Base-by-base conservation (phyloP, 129 eudicot genomes). In the Saussurea involucrata region DNA sequence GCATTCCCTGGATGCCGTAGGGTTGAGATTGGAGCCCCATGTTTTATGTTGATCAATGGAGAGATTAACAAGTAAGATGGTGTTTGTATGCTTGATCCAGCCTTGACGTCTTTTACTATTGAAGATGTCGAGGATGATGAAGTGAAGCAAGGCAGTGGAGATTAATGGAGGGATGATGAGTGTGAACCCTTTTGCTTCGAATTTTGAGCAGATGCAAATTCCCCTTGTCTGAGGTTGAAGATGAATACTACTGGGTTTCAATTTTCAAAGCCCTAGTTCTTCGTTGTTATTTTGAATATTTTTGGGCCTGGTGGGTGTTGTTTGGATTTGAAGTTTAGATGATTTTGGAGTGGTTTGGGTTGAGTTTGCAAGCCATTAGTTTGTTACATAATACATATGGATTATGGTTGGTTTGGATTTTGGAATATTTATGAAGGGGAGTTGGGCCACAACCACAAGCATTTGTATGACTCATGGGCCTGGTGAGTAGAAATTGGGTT, bases 1-100 rank as follows among this genome's bases (percentile, higher is more conserved):
- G 91, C 97, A 93, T 93, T 6, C 90, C 79, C 33, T 93, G 98
- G 46, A 93, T 87, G 11, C 98, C 98, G 24, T 90, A 87, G 37
- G 98, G 85, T 75, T 87, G 92, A 77, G 90, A 55, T 75, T 83
- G 83, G 21, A 82, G 80, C 34, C 89, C 97, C 90, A 93, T 92
- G 61, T 17, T 53, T 53, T 67, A n/a, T 63, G 33, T 64, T 44
- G 71, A 32, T 68, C 24, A 33, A 10, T 32, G 71, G 44, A 66
- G n/a, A 13, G 61, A 61, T 61, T 25, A 24, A 28, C 46, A 20
- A 34, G 15, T 10, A 40, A 40, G 49, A 40, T 40, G 49, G 46
- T 37, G 3, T 10, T 37, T 11, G 46, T 37, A 37, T 37, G 3
- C 46, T 10, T 37, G 46, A 37, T 37, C 46, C 46, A 9, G 15